Base-by-base conservation (phyloP, 2,329 filamentous ascomycete genomes). In the Alternaria brassicae region DNA sequence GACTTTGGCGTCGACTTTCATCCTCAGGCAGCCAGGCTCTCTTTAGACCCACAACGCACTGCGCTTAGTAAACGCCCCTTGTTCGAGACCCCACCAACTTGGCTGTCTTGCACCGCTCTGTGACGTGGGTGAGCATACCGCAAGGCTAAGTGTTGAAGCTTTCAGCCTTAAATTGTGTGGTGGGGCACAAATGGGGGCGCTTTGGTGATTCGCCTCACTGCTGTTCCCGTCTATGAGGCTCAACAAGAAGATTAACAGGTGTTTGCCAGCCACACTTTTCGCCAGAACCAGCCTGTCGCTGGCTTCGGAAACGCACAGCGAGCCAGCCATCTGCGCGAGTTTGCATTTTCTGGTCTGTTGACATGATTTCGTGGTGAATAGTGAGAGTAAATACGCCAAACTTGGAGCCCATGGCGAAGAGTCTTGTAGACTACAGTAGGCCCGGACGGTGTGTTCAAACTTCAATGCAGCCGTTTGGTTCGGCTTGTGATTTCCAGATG, bases 131-230 rank as follows among this genome's bases (percentile, higher is more conserved):
- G 54, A 39, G 58, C 54, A 53, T 34, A 45, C 50, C 61, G 49
- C 28, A 60, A 52, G 52, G 63, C 53, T 37, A 57, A 30, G 19
- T 49, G 42, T 34, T 32, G 56, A 68, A 62, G 61, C 61, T 64
- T 62, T 65, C 65, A 67, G 68, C 66, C 66, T 57, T 65, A 58
- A 37, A 48, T 61, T 45, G 28, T 59, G 23, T n/a, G 19, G 57
- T 61, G 62, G 61, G 47, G 47, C 62, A 21, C 12, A 6, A 56
- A 56, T 56, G 53, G 56, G 40, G 45, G 36, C 21, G 32, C 21
- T 39, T 57, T 41, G 53, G 51, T 50, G 39, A 50, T 37, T 57
- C 47, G 53, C 53, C 50, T 60, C 51, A 59, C 48, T 37, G 30
- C 54, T 27, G 25, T 58, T 53, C 51, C 36, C 25, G 53, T 49